phyloP scores from a whole-genome alignment of 2,329 filamentous ascomycete genomes.

The Claviceps quebecensis region DNA sequence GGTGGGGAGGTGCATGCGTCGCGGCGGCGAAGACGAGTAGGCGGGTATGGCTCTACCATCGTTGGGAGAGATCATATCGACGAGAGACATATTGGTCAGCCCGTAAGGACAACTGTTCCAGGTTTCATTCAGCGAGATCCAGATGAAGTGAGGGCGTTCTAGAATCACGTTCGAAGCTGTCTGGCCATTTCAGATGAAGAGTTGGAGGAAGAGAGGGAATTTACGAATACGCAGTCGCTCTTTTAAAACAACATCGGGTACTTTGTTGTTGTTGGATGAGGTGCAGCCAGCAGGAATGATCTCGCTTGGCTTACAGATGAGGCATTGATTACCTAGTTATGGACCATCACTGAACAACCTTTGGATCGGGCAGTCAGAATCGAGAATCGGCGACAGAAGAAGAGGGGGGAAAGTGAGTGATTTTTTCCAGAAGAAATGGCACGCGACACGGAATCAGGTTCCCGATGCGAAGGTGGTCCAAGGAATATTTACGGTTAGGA shows the following conservation, averaged over 20 bases:
- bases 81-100: background rate
- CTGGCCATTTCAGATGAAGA: constrained; percentile 20
- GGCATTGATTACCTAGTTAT: background rate
- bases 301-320: background rate
- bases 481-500: too few species aligned
- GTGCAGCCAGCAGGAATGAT: background rate
- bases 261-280: background rate
- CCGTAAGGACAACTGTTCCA: background rate
- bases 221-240: background rate
- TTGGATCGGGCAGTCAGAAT: too few species aligned
- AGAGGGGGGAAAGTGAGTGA: background rate
- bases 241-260: background rate
- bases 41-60: too few species aligned
- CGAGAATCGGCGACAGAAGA: background rate
- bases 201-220: constrained; percentile 7
- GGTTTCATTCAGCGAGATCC: constrained; percentile 7
- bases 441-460: too few species aligned
- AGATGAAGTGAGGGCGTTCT: constrained; percentile 17
- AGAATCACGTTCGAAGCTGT: constrained; percentile 16
- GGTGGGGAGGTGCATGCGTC: background rate
- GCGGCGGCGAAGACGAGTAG: background rate
- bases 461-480: too few species aligned
- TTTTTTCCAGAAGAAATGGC: background rate
- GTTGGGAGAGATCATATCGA: background rate
- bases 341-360: too few species aligned